Evolutionary conservation across 2,329 filamentous ascomycete species (phyloP), one percentile per base, ranked within the genome.

Genomic region (Aspergillus spinulosporus): DNA sequence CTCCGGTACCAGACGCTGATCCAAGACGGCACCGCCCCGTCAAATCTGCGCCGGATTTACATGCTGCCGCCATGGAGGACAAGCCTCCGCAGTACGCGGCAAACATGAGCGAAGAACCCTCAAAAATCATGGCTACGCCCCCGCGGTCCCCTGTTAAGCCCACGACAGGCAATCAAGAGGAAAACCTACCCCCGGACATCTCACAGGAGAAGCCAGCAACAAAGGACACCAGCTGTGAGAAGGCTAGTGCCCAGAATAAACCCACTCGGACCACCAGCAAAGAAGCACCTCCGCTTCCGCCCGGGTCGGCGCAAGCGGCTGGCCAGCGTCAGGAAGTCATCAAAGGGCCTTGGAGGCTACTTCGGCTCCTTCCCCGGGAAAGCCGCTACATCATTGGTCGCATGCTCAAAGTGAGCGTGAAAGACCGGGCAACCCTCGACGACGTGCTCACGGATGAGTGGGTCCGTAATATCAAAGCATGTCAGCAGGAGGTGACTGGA

Each of bases 371-470:
- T 7, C 94, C 94, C 0, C 83, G 93, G 58, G 94, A 97, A 74
- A 95, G 88, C 62, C 82, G 94, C 50, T 88, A 93, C 69, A 92
- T 99, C 60, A 88, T 99, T 54, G 88, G 90, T 44, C 84, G 89
- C 56, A 99, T 99, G 94, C 83, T 99, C 36, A 91, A 94, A 67
- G 82, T 97, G 49, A 86, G 96, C 66, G 91, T 92, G 0, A 88
- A 85, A 68, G 88, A 88, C 62, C 85, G 94, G 55, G 93, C 92
- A 2, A 90, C 84, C 2, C 88, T 99, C 79, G 82, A 88, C 26
- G 92, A 99, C 67, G 89, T 99, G 14, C 76, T 97, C 50, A 83
- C 87, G 21, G 93, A 99, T 69, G 86, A 88, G 12, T 99, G 94
- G 94, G 86, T 97, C n/a, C 84, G 86, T 47, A 87, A 88, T 65